Percentiles rank a stretch among this genome's conserved stretches.
Conservation (phyloP, 225 moss, liverwort and hornwort species). For the Polytrichum commune region DNA sequence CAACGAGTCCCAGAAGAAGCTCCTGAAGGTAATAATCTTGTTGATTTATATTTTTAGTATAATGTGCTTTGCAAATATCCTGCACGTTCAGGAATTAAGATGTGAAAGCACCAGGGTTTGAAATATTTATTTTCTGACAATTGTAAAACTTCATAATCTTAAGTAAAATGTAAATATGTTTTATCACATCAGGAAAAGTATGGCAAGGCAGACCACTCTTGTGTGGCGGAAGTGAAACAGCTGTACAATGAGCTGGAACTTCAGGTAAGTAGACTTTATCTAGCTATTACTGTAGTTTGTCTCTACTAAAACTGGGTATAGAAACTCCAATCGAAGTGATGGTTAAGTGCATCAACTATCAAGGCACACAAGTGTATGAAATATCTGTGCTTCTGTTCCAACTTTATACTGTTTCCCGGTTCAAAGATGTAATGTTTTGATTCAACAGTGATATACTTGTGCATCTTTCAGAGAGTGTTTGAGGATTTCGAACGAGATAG, state of each 20-base stretch:
- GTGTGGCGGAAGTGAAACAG: constrained; percentile 74
- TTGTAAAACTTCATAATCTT: too few species aligned
- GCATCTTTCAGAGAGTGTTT: constrained; percentile 56
- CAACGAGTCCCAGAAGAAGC: constrained; percentile 65
- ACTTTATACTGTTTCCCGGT: background rate
- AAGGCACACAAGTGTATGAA: background rate
- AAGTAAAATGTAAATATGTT: too few species aligned
- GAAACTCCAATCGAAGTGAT: background rate
- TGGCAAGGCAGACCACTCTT: constrained; percentile 73
- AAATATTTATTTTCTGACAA: constrained; percentile 4
- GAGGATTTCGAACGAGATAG: constrained; percentile 86
- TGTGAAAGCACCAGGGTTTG: background rate
- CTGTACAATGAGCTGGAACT: constrained; percentile 76
- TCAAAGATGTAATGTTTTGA: background rate
- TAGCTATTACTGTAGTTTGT: background rate
- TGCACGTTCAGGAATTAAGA: background rate
- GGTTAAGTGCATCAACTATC: background rate
- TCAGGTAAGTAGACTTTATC: constrained; percentile 44
- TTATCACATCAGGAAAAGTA: constrained; percentile 55
- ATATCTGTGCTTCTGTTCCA: background rate
- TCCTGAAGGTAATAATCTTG: constrained; percentile 41
- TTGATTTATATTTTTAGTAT: background rate
- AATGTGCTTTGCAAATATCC: background rate
- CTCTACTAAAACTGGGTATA: background rate
- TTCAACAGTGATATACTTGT: background rate